Evolutionary conservation across 2,329 filamentous ascomycete genomes (phyloP).

Genomic region (Huntiella bhutanensis): DNA sequence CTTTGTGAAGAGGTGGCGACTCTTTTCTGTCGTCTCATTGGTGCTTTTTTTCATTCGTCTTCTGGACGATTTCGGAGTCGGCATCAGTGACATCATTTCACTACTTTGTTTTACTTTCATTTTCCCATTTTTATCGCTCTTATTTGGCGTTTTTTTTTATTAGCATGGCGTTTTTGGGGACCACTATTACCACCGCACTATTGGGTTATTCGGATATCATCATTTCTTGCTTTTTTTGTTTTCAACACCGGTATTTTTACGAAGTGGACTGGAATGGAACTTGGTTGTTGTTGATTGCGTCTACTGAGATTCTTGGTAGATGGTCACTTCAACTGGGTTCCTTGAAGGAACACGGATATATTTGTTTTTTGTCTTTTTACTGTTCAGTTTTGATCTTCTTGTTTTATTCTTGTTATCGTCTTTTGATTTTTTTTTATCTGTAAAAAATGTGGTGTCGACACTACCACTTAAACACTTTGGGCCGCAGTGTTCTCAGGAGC

Average conservation of each 20-base stretch:
- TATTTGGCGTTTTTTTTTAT: slow-evolving; percentile 4
- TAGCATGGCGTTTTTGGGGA: slow-evolving; percentile 9
- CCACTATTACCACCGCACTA: neutral
- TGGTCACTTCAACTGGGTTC: too few species aligned
- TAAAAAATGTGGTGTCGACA: neutral
- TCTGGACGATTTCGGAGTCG: neutral
- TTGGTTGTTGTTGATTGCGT: too few species aligned
- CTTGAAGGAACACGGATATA: too few species aligned
- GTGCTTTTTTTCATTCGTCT: too few species aligned
- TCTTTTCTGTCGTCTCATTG: too few species aligned
- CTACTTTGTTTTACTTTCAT: slow-evolving; percentile 3
- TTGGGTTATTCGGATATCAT: slow-evolving; percentile 1
- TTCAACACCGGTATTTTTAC: neutral
- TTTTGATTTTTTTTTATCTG: neutral
- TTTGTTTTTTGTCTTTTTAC: neutral
- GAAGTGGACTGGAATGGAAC: too few species aligned
- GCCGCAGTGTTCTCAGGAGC: too few species aligned
- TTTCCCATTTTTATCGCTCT: neutral
- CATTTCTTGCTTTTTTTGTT: slow-evolving; percentile 1
- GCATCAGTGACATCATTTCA: neutral
- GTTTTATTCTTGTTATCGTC: slow-evolving; percentile 2
- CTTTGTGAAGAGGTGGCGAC: too few species aligned
- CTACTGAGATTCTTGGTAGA: too few species aligned
- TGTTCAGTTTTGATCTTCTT: neutral
- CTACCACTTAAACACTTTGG: too few species aligned